Conservation (phyloP, 2,329 filamentous ascomycete species). For the Aspergillus piperis region DNA sequence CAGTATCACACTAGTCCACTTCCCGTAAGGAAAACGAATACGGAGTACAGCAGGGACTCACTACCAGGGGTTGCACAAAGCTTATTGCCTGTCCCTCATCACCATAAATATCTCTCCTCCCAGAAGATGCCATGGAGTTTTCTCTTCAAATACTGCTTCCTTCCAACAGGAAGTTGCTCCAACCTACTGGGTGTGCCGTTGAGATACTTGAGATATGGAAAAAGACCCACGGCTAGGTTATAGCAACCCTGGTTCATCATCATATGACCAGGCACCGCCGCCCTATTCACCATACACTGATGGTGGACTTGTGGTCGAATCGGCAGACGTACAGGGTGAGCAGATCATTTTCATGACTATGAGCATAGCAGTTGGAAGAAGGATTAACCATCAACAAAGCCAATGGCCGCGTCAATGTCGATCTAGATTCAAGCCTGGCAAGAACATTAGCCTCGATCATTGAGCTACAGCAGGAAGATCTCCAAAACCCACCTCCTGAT, state of each 20-base stretch:
- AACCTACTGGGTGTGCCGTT: background rate
- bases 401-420: slow-evolving; percentile 27
- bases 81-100: background rate
- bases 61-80: background rate
- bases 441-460: slow-evolving; percentile 26
- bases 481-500: slow-evolving; percentile 19
- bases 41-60: background rate
- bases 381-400: slow-evolving; percentile 8
- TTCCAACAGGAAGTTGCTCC: background rate
- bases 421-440: slow-evolving; percentile 27
- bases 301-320: background rate
- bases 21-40: background rate
- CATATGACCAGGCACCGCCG: background rate
- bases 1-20: background rate
- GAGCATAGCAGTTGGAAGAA: background rate
- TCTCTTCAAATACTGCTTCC: background rate
- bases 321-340: slow-evolving; percentile 8
- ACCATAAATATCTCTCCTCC: background rate
- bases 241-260: background rate
- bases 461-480: slow-evolving; percentile 22
- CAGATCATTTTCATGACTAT: background rate
- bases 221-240: background rate
- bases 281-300: slow-evolving; percentile 9
- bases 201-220: background rate
- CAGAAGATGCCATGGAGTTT: background rate